A percentile compares a stretch with the other conserved stretches of the same genome.
Evolutionary conservation across 768 basidiomycete species (phyloP).

Genomic region (Bullera alba): DNA sequence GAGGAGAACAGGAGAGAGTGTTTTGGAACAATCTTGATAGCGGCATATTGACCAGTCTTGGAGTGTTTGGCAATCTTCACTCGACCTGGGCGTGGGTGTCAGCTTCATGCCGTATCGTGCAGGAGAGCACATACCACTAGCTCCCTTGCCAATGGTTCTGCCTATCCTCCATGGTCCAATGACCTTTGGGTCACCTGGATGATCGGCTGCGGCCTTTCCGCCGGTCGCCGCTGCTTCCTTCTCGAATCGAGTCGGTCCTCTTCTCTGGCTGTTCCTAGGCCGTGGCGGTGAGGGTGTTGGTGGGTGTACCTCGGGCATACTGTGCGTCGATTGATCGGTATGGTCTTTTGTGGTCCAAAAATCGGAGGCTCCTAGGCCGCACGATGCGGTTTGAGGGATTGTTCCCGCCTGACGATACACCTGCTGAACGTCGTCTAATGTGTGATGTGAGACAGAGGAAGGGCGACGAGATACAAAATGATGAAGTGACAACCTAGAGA

Average conservation of each 20-base stretch:
- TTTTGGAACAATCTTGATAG: constrained; percentile 88
- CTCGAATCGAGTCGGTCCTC: constrained; percentile 27
- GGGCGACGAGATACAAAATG: no score
- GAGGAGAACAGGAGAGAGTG: constrained; percentile 64
- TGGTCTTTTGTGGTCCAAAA: no score
- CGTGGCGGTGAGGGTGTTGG: constrained; percentile 27
- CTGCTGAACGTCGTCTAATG: no score
- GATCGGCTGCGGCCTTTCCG: constrained; percentile 64
- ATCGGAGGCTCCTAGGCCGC: no score
- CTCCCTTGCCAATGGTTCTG: constrained; percentile 88
- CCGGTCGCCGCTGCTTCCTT: constrained; percentile 73
- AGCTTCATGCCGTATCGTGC: not conserved
- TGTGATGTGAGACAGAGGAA: no score
- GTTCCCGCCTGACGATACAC: no score
- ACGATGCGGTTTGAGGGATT: no score
- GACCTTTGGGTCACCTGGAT: constrained; percentile 72
- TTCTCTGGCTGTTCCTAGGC: constrained; percentile 10
- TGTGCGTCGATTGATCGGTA: no score
- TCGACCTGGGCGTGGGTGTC: constrained; percentile 48
- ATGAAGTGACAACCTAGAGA: no score
- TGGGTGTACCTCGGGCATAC: constrained; percentile 3
- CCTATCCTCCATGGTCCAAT: constrained; percentile 92
- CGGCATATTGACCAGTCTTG: constrained; percentile 80
- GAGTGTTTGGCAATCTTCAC: constrained; percentile 88
- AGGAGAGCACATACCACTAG: constrained; percentile 55